Conservation (phyloP, 176 grass and related monocot species). For the Phyllostachys edulis region DNA sequence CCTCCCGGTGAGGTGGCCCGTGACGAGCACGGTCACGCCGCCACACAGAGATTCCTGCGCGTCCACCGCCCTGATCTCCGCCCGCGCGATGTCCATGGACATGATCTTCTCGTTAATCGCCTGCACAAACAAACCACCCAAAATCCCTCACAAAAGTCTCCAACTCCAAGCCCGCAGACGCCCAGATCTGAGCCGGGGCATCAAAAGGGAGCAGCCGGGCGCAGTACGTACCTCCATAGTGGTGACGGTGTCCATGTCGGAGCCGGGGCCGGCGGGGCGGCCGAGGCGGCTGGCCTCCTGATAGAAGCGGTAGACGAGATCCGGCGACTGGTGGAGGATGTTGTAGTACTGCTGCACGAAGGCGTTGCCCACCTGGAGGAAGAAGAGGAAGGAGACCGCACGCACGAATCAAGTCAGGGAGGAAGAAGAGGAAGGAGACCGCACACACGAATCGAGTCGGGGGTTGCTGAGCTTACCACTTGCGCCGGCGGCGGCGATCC, state of each 20-base stretch:
- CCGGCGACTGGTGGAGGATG: slow-evolving; percentile 93
- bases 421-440: not conserved
- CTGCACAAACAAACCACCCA: slow-evolving; percentile 18
- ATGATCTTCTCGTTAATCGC: slow-evolving; percentile 89
- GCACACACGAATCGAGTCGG: not conserved
- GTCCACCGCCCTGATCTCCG: slow-evolving; percentile 87
- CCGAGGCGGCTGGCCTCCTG: slow-evolving; percentile 90
- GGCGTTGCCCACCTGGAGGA: slow-evolving; percentile 83
- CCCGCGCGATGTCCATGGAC: slow-evolving; percentile 76
- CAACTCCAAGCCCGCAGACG: not conserved
- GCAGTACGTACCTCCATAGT: slow-evolving; percentile 51
- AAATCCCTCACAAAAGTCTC: not conserved
- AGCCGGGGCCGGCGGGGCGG: slow-evolving; percentile 42
- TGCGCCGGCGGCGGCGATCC: slow-evolving; percentile 45
- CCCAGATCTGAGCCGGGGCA: slow-evolving; percentile 40
- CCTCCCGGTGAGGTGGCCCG: slow-evolving; percentile 59
- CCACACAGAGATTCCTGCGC: slow-evolving; percentile 80
- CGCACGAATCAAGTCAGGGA: slow-evolving; percentile 19
- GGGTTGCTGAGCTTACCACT: slow-evolving; percentile 37
- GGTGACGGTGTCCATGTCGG: slow-evolving; percentile 71
- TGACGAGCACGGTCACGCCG: slow-evolving; percentile 89
- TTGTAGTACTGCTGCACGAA: slow-evolving; percentile 98
- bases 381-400: not conserved
- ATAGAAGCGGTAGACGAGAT: slow-evolving; percentile 90
- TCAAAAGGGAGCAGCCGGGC: not conserved